Percentiles rank a stretch among this genome's conserved stretches.
Evolutionary conservation across 2,329 filamentous ascomycete species (phyloP).

Genomic region (Calonectria pauciramosa): DNA sequence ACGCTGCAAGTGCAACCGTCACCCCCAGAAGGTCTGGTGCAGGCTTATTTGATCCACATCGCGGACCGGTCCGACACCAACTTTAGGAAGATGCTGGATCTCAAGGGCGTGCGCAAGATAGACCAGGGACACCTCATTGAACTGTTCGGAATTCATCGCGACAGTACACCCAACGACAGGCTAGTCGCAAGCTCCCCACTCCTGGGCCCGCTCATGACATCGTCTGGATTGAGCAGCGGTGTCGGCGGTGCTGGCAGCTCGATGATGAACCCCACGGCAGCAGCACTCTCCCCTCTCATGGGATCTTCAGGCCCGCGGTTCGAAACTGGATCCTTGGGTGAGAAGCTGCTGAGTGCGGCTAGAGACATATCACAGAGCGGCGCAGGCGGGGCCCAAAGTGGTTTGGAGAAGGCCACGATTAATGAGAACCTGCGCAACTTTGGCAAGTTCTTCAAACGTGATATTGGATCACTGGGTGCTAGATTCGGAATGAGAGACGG

Average conservation of each 20-base stretch:
- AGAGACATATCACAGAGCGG: constrained; percentile 80
- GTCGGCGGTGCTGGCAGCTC: constrained; percentile 49
- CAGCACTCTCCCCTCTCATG: constrained; percentile 49
- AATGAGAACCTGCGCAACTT: constrained; percentile 97
- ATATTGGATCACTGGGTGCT: constrained; percentile 82
- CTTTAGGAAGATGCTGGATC: constrained; percentile 94
- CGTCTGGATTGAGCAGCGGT: constrained; percentile 54
- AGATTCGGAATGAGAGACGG: constrained; percentile 77
- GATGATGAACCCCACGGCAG: constrained; percentile 59
- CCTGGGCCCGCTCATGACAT: constrained; percentile 74
- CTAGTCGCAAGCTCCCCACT: constrained; percentile 79
- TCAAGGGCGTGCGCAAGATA: constrained; percentile 90
- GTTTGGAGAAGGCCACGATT: constrained; percentile 75
- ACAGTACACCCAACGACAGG: constrained; percentile 78
- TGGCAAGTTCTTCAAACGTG: constrained; percentile 94
- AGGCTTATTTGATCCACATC: constrained; percentile 98
- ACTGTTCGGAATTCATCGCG: constrained; percentile 84
- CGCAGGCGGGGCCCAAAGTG: constrained; percentile 53
- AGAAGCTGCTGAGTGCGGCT: constrained; percentile 89
- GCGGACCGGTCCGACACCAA: constrained; percentile 93
- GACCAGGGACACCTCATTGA: constrained; percentile 89
- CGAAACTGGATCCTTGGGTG: constrained; percentile 85
- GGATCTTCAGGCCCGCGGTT: constrained; percentile 68
- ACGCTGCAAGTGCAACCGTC: constrained; percentile 94
- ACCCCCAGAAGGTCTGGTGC: constrained; percentile 92